Conservation (phyloP, 805 yeast genomes). For the Metschnikowia koreensis region DNA sequence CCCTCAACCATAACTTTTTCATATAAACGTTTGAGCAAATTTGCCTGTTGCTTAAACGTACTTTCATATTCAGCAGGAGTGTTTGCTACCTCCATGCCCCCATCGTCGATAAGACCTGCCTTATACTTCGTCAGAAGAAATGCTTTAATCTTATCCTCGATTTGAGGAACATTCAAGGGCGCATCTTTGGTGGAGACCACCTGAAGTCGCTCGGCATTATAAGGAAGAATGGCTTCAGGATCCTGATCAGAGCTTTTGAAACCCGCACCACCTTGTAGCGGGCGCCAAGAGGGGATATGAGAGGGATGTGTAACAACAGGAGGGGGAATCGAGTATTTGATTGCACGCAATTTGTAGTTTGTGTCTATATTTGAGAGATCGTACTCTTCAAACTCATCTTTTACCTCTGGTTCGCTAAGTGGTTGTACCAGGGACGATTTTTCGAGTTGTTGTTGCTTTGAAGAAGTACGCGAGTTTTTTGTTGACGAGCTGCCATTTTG, state of each 20-base stretch:
- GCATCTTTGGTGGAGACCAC: constrained; percentile 20
- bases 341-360: constrained; percentile 26
- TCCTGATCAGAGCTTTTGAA: constrained; percentile 17
- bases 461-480: not conserved
- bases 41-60: constrained; percentile 52
- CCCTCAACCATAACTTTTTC: constrained; percentile 36
- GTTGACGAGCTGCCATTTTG: not conserved
- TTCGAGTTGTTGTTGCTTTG: not conserved
- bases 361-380: constrained; percentile 13
- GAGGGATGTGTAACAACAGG: constrained; percentile 44
- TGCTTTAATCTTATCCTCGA: constrained; percentile 25
- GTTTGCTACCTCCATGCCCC: constrained; percentile 29
- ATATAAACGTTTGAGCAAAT: constrained; percentile 47
- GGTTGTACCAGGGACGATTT: not conserved
- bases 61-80: constrained; percentile 56
- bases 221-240: constrained; percentile 24
- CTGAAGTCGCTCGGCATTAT: constrained; percentile 2
- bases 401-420: not conserved
- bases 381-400: constrained; percentile 2
- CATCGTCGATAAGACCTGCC: constrained; percentile 39
- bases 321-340: constrained; percentile 33
- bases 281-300: constrained; percentile 43
- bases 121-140: constrained; percentile 31
- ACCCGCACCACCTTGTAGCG: constrained; percentile 23
- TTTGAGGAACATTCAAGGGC: constrained; percentile 31